Conservation (phyloP, 169 alveolate species). For the Cystoisospora suis region DNA sequence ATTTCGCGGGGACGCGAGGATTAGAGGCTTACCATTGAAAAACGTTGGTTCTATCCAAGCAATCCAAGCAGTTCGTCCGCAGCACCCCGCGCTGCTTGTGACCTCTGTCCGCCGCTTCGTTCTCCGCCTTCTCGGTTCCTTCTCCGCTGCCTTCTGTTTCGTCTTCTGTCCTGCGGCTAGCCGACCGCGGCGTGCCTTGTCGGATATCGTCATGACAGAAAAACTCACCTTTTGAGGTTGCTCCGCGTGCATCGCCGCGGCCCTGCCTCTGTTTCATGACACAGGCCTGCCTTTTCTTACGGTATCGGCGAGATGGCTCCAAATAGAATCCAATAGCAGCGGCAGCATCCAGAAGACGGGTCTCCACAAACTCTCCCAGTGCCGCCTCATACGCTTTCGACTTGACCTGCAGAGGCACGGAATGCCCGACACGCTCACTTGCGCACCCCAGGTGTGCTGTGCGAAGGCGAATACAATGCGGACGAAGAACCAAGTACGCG, state of each 20-base stretch:
- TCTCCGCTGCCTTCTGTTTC: neutral
- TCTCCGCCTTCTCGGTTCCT: neutral
- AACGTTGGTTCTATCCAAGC: slow-evolving; percentile 97
- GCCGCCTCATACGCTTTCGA: slow-evolving; percentile 57
- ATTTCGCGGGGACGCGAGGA: neutral
- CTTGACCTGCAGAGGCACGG: slow-evolving; percentile 30
- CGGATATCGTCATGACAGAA: too few species aligned
- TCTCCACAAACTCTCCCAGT: slow-evolving; percentile 38
- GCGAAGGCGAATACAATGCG: too few species aligned
- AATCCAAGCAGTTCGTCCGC: slow-evolving; percentile 96
- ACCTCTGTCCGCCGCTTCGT: neutral
- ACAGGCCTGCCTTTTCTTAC: neutral
- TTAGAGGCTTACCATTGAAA: slow-evolving; percentile 85
- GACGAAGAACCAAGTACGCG: too few species aligned
- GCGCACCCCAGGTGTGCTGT: too few species aligned
- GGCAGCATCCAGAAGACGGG: slow-evolving; percentile 5
- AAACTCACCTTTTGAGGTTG: neutral
- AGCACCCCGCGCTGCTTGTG: slow-evolving; percentile 91
- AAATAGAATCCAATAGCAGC: slow-evolving; percentile 39
- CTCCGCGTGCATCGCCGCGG: neutral
- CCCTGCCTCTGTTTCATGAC: neutral
- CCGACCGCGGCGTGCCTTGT: neutral
- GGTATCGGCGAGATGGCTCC: slow-evolving; percentile 14
- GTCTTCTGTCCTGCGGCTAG: neutral
- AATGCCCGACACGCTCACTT: too few species aligned